Conservation (phyloP, 257 asterid genomes). For the Fraxinus excelsior region DNA sequence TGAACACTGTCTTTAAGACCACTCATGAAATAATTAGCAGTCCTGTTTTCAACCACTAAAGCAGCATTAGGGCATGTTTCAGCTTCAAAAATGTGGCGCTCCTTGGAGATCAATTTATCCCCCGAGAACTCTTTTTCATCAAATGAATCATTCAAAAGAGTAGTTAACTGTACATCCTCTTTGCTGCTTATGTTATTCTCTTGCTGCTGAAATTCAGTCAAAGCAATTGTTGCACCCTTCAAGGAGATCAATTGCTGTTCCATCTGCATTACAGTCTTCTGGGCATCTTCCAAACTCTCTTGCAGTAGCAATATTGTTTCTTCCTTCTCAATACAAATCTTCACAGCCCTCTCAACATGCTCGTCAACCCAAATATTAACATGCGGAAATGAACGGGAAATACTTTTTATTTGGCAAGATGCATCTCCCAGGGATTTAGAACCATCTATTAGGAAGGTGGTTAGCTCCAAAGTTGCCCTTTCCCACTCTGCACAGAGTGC, state of each 20-base stretch:
- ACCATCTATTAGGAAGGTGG: constrained; percentile 75
- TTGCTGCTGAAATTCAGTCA: constrained; percentile 59
- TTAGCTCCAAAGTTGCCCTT: constrained; percentile 82
- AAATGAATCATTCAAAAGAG: constrained; percentile 31
- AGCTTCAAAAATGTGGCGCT: constrained; percentile 29
- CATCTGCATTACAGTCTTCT: constrained; percentile 58
- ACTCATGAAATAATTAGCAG: constrained; percentile 23
- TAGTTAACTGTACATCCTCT: constrained; percentile 41
- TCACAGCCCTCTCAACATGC: constrained; percentile 73
- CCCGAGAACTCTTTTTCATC: constrained; percentile 25
- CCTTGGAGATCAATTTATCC: constrained; percentile 23
- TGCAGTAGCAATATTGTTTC: constrained; percentile 62
- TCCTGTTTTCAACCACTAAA: constrained; percentile 25
- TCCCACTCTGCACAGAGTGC: constrained; percentile 71
- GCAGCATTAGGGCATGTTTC: constrained; percentile 24
- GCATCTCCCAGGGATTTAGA: constrained; percentile 73
- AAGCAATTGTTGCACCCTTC: constrained; percentile 69
- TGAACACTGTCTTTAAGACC: constrained; percentile 25
- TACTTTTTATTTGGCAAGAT: constrained; percentile 62
- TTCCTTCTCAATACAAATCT: constrained; percentile 69
- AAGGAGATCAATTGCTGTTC: constrained; percentile 65
- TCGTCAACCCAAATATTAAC: constrained; percentile 66
- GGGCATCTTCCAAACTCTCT: constrained; percentile 79
- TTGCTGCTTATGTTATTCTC: constrained; percentile 32
- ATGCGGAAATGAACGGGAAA: constrained; percentile 62